These are phyloP conservation scores for Lactarius sanguifluus DNA, from an alignment of 768 basidiomycete genomes.

Conservation along the genomic window DNA sequence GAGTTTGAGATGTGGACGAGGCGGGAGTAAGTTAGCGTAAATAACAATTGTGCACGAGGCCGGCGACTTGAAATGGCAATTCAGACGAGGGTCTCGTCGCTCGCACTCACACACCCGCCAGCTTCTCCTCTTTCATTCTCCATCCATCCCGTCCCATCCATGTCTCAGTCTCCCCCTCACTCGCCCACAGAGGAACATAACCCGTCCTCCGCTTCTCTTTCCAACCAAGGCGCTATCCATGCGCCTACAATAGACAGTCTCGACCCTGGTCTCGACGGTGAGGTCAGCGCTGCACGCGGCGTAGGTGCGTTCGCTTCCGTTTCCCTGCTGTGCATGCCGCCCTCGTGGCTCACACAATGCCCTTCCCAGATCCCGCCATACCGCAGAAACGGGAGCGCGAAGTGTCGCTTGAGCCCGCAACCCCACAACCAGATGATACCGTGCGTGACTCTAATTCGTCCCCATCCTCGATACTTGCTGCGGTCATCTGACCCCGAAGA, in stretches of 20 bases:
- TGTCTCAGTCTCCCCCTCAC: slow-evolving; percentile 19
- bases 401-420: slow-evolving; percentile 67
- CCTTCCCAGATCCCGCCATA: slow-evolving; percentile 49
- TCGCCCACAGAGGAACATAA: slow-evolving; percentile 7
- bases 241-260: slow-evolving; percentile 5
- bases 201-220: background rate
- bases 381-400: slow-evolving; percentile 69
- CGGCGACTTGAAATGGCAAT: slow-evolving; percentile 18
- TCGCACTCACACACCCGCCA: slow-evolving; percentile 9
- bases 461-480: background rate
- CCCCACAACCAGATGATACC: slow-evolving; percentile 36
- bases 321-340: background rate
- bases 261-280: slow-evolving; percentile 16
- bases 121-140: slow-evolving; percentile 9
- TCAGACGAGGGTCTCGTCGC: background rate
- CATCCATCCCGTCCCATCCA: slow-evolving; percentile 11
- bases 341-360: slow-evolving; percentile 9
- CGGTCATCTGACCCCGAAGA: background rate
- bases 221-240: background rate
- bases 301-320: slow-evolving; percentile 17
- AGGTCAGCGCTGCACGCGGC: slow-evolving; percentile 26
- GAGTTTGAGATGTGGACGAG: slow-evolving; percentile 96
- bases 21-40: background rate
- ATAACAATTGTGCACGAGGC: background rate
- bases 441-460: slow-evolving; percentile 33